Percentiles rank a stretch among this genome's conserved stretches.
phyloP scores from a whole-genome alignment of 2,329 filamentous ascomycete genomes.

The Cercospora sesami region DNA sequence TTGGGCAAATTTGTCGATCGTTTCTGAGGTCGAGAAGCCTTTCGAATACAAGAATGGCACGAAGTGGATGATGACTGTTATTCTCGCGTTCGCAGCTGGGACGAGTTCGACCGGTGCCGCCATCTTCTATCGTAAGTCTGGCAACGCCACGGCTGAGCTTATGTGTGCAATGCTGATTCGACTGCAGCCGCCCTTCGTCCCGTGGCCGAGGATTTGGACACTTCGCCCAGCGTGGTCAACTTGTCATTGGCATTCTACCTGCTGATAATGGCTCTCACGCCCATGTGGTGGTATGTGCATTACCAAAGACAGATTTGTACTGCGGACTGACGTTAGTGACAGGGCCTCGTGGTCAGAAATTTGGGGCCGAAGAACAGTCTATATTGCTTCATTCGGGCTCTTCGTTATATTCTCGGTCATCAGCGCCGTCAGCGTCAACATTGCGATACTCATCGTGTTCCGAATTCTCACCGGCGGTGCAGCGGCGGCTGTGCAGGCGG shows the following conservation, averaged over 20 bases:
- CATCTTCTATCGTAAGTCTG: not conserved
- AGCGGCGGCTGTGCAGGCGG: slow-evolving; percentile 75
- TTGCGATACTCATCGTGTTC: slow-evolving; percentile 75
- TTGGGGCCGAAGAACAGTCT: slow-evolving; percentile 71
- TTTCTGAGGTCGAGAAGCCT: not conserved
- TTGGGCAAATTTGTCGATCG: not conserved
- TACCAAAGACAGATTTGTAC: slow-evolving; percentile 42
- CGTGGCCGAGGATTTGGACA: slow-evolving; percentile 62
- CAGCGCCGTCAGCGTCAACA: slow-evolving; percentile 66
- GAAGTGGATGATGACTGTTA: not conserved
- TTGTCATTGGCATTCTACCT: slow-evolving; percentile 76
- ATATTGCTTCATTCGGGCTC: slow-evolving; percentile 70
- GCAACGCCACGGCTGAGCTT: not conserved
- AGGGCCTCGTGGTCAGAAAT: not conserved
- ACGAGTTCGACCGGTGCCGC: not conserved
- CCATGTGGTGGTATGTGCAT: slow-evolving; percentile 67
- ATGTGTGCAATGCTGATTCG: not conserved
- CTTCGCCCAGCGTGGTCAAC: slow-evolving; percentile 67
- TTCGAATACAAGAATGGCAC: not conserved
- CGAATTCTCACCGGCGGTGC: slow-evolving; percentile 72
- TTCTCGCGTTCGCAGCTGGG: not conserved
- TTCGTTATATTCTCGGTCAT: slow-evolving; percentile 70
- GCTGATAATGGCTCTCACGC: slow-evolving; percentile 75
- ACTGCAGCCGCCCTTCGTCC: slow-evolving; percentile 55
- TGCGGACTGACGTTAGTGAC: not conserved